A percentile compares a stretch with the other conserved stretches of the same genome.
Evolutionary conservation across 768 basidiomycete species (phyloP).

Genomic region (Russula vinacea): DNA sequence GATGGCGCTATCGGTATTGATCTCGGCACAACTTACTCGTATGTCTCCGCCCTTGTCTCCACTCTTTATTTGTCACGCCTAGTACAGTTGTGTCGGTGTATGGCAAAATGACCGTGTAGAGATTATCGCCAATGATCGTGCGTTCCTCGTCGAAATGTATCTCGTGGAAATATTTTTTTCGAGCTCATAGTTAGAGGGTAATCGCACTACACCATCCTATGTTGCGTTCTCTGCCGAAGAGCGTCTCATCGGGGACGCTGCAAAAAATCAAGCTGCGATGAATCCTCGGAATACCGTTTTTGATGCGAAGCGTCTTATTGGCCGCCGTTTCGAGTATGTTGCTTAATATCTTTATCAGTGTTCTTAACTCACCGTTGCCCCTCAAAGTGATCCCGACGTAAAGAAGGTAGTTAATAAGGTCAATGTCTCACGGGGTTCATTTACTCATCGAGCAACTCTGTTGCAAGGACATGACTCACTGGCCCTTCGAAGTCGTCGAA

Average conservation of each 20-base stretch:
- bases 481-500: slow-evolving; percentile 97
- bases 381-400: slow-evolving; percentile 81
- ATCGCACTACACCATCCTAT: slow-evolving; percentile 98
- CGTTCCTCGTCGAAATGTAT: slow-evolving; percentile 37
- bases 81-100: slow-evolving; percentile 88
- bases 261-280: slow-evolving; percentile 99
- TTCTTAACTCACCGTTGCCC: slow-evolving; percentile 22
- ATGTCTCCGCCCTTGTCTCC: slow-evolving; percentile 34
- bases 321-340: slow-evolving; percentile 89
- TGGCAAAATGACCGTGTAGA: slow-evolving; percentile 99
- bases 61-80: slow-evolving; percentile 29
- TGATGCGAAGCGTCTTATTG: slow-evolving; percentile 98
- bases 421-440: not conserved
- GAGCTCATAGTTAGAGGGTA: slow-evolving; percentile 65
- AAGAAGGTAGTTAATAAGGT: slow-evolving; percentile 62
- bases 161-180: slow-evolving; percentile 9
- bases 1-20: slow-evolving; percentile 98
- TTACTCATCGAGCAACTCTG: slow-evolving; percentile 12
- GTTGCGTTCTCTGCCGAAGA: slow-evolving; percentile 97
- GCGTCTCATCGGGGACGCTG: slow-evolving; percentile 97
- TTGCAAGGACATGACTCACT: slow-evolving; percentile 88
- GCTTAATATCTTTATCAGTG: slow-evolving; percentile 6
- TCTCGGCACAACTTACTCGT: slow-evolving; percentile 97
- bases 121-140: slow-evolving; percentile 96
- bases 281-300: slow-evolving; percentile 99